Evolutionary conservation across 179 eudicot species (phyloP), one percentile per base, ranked within the genome.

Genomic region (Spinacia oleracea): DNA sequence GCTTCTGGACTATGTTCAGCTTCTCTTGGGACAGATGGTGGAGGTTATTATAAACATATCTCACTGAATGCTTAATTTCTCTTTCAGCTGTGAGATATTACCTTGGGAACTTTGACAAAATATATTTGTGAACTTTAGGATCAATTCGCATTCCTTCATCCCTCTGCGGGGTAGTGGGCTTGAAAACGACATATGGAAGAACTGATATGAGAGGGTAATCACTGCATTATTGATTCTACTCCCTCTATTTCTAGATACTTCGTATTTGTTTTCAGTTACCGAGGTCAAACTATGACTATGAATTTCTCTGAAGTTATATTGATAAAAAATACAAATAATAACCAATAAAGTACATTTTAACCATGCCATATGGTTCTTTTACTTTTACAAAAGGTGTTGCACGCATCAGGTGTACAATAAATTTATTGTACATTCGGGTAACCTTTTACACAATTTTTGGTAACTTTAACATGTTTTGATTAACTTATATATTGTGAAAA

Each of bases 11-110:
- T 96, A 70, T 93, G 98, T 81, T 88, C 97, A 67, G 99, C 98
- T 88, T 92, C 99, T 73, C 81, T 96, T 45, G 99, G 99, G 81
- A 93, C 98, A 78, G 98, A 96, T 84, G 99, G 99, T 45, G 99
- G 99, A 91, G 99, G 98, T 96, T 81, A 78, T 82, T 21, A 79
- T 71, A 76, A 81, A 70, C 63, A 59, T 55, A 69, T 56, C 77
- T 63, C 34, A 66, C 65, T 51, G 70, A 23, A 59, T 43, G 35
- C 77, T 69, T 77, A 53, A 55, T 14, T 35, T 75, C 46, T 56
- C 18, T 65, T 51, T 75, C n/a, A 0, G 40, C 73, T 9, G 55
- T 46, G 64, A 53, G 14, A 65, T 82, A 51, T 76, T 63, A 74
- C 53, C 70, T 73, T 63, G 32, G 40, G 55, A 73, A 72, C 62